Conservation (phyloP, 2,329 filamentous ascomycete species). For the Fusarium zealandicum region DNA sequence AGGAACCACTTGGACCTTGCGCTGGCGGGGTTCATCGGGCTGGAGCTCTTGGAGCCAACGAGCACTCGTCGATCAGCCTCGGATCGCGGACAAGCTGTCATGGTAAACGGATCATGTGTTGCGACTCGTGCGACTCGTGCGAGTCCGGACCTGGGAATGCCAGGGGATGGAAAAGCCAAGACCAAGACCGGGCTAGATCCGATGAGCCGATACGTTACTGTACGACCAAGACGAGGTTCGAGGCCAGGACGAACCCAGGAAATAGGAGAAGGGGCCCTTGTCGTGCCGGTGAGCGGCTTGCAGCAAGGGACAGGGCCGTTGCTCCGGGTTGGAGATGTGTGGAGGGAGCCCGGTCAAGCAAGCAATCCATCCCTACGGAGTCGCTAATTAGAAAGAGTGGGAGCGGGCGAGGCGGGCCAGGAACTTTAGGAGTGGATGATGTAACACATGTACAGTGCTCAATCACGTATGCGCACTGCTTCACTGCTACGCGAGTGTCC, state of each 20-base stretch:
- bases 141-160: conserved; percentile 32
- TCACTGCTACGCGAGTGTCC: not conserved
- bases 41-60: not conserved
- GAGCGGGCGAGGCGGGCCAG: conserved; percentile 20
- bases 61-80: conserved; percentile 8
- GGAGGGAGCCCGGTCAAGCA: conserved; percentile 21
- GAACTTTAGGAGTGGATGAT: conserved; percentile 39
- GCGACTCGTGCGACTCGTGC: conserved; percentile 31
- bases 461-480: not conserved
- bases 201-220: conserved; percentile 36
- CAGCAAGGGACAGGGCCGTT: conserved; percentile 28
- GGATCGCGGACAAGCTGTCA: conserved; percentile 6
- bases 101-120: conserved; percentile 30
- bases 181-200: conserved; percentile 29
- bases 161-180: conserved; percentile 29
- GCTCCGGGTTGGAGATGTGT: conserved; percentile 34
- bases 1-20: conserved; percentile 9
- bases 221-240: conserved; percentile 24
- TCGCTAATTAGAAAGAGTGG: conserved; percentile 17
- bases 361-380: conserved; percentile 16
- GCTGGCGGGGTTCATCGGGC: conserved; percentile 1
- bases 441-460: conserved; percentile 34
- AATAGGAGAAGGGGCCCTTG: conserved; percentile 23
- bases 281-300: conserved; percentile 26
- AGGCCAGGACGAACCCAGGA: conserved; percentile 14